Conservation (phyloP, 2,329 filamentous ascomycete species). For the Immersiporthe knoxdaviesiana region DNA sequence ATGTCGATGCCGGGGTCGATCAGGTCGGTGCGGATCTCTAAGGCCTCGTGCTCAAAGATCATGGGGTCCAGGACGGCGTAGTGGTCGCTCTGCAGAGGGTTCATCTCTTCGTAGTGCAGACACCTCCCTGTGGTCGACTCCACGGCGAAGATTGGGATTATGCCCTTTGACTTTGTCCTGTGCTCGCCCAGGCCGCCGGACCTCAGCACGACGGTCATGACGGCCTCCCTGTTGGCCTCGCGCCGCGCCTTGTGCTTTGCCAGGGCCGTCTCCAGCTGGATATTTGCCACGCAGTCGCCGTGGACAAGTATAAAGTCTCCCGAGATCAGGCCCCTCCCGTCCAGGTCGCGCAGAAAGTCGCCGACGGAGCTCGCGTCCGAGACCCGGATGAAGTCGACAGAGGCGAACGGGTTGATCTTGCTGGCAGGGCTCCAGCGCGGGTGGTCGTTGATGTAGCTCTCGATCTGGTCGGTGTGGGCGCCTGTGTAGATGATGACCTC, state of each 20-base stretch:
- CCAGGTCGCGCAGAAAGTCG: conserved; percentile 92
- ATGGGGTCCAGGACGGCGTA: conserved; percentile 76
- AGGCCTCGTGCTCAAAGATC: conserved; percentile 72
- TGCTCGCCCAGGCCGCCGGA: conserved; percentile 72
- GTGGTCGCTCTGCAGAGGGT: conserved; percentile 66
- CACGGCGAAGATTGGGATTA: conserved; percentile 83
- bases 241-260: conserved; percentile 79
- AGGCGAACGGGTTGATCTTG: conserved; percentile 68
- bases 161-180: conserved; percentile 74
- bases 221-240: conserved; percentile 85
- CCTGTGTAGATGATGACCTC: conserved; percentile 93
- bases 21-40: conserved; percentile 84
- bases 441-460: conserved; percentile 82
- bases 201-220: conserved; percentile 94
- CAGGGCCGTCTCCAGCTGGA: conserved; percentile 79
- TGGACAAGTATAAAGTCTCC: conserved; percentile 93
- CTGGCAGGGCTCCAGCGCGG: conserved; percentile 66
- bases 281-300: conserved; percentile 88
- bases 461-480: conserved; percentile 82
- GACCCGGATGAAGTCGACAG: conserved; percentile 83
- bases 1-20: conserved; percentile 97
- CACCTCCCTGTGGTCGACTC: conserved; percentile 80
- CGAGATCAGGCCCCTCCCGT: conserved; percentile 80
- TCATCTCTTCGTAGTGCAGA: conserved; percentile 92
- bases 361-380: conserved; percentile 82